phyloP scores from a whole-genome alignment of 164 flowering plant species.

The Aristolochia fimbriata region DNA sequence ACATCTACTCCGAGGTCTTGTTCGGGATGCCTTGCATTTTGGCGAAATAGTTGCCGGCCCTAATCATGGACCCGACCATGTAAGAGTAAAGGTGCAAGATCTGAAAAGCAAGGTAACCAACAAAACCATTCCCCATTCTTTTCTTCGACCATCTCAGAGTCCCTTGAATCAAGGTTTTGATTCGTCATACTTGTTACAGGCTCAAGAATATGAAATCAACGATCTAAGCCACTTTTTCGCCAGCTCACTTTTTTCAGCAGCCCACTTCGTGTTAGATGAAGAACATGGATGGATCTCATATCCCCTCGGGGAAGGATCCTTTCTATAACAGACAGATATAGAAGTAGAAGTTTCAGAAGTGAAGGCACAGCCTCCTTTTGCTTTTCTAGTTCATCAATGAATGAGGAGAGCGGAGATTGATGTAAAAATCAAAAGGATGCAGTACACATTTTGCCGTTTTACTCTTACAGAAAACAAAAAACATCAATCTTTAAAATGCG shows the following conservation, averaged over 20 bases:
- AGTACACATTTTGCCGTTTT: too few species aligned
- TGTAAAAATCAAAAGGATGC: too few species aligned
- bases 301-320: slow-evolving; percentile 8
- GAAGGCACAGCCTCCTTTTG: too few species aligned
- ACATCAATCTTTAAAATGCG: too few species aligned
- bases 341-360: too few species aligned
- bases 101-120: slow-evolving; percentile 59
- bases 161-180: background rate
- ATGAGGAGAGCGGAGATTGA: too few species aligned
- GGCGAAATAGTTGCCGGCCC: slow-evolving; percentile 74
- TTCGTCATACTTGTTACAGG: slow-evolving; percentile 35
- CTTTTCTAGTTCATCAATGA: too few species aligned
- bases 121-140: background rate
- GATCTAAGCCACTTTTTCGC: slow-evolving; percentile 69
- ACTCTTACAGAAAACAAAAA: too few species aligned
- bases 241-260: slow-evolving; percentile 44
- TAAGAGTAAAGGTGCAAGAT: slow-evolving; percentile 73
- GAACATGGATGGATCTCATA: slow-evolving; percentile 44
- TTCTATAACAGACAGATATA: too few species aligned
- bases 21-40: slow-evolving; percentile 70
- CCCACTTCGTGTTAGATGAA: slow-evolving; percentile 52
- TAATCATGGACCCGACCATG: slow-evolving; percentile 36
- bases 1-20: slow-evolving; percentile 66
- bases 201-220: slow-evolving; percentile 61
- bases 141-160: too few species aligned